phyloP scores from a whole-genome alignment of 176 grass and related monocot species.

The Coix lacrymajobi region DNA sequence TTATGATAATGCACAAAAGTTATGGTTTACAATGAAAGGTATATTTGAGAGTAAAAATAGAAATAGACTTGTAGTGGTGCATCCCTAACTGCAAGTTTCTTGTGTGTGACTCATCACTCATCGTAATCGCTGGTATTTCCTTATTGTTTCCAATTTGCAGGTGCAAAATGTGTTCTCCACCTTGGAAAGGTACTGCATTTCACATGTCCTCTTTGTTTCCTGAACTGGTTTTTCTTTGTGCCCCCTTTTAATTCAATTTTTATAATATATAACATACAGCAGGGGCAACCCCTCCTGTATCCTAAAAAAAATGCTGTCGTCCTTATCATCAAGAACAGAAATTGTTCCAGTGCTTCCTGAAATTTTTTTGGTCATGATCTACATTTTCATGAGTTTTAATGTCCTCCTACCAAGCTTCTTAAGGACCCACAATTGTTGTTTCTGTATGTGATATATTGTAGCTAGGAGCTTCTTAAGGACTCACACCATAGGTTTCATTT shows the following conservation, averaged over 20 bases:
- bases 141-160: conserved; percentile 36
- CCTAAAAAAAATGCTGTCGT: neutral
- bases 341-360: neutral
- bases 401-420: neutral
- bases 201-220: neutral
- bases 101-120: neutral
- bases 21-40: neutral
- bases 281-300: neutral
- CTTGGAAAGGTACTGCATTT: conserved; percentile 54
- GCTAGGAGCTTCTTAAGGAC: neutral
- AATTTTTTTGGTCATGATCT: neutral
- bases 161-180: conserved; percentile 62
- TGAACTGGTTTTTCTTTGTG: neutral
- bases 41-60: neutral
- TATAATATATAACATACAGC: neutral
- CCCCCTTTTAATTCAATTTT: neutral
- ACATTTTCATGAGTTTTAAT: neutral
- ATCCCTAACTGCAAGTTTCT: neutral
- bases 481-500: neutral
- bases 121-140: neutral
- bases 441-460: neutral
- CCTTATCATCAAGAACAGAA: neutral
- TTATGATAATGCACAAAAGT: neutral
- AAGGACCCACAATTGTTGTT: neutral
- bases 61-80: neutral